Conservation (phyloP, 2,329 filamentous ascomycete genomes). For the Knoxdaviesia capensis region DNA sequence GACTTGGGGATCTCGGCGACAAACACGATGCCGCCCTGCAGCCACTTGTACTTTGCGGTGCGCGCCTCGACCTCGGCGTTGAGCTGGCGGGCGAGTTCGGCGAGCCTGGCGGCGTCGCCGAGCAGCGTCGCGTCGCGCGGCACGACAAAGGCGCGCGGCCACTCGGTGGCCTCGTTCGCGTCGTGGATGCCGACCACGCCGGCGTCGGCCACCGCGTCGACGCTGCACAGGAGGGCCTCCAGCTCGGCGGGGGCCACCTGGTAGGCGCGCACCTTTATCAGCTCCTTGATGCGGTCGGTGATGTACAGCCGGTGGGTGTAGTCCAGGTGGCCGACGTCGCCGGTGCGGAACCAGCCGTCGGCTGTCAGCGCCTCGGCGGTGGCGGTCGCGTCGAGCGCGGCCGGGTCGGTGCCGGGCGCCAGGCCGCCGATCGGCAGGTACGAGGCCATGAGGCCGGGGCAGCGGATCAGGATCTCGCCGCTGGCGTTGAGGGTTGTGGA, state of each 20-base stretch:
- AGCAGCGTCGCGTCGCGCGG: constrained; percentile 8
- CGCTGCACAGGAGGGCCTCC: constrained; percentile 16
- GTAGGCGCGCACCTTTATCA: constrained; percentile 40
- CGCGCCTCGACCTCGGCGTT: constrained; percentile 35
- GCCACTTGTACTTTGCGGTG: constrained; percentile 43
- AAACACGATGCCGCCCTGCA: constrained; percentile 52
- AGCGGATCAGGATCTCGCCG: constrained; percentile 46
- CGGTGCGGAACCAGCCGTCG: constrained; percentile 53
- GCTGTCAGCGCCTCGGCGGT: constrained; percentile 17
- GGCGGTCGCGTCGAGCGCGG: constrained; percentile 15
- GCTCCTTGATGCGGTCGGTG: constrained; percentile 51
- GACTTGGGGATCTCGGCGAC: constrained; percentile 54
- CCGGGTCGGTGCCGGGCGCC: not conserved
- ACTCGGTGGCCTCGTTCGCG: constrained; percentile 37
- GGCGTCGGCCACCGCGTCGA: constrained; percentile 33
- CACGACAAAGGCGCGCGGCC: constrained; percentile 43
- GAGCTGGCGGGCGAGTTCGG: constrained; percentile 30
- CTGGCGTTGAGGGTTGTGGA: constrained; percentile 24
- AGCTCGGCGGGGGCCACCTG: constrained; percentile 37
- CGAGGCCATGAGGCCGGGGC: constrained; percentile 43
- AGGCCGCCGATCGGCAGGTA: constrained; percentile 41
- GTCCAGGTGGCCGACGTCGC: constrained; percentile 44
- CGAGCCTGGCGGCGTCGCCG: constrained; percentile 14
- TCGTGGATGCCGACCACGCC: constrained; percentile 41
- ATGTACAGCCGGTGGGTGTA: constrained; percentile 37